Conservation (phyloP, 805 yeast species). For the Metschnikowia lochheadii region DNA sequence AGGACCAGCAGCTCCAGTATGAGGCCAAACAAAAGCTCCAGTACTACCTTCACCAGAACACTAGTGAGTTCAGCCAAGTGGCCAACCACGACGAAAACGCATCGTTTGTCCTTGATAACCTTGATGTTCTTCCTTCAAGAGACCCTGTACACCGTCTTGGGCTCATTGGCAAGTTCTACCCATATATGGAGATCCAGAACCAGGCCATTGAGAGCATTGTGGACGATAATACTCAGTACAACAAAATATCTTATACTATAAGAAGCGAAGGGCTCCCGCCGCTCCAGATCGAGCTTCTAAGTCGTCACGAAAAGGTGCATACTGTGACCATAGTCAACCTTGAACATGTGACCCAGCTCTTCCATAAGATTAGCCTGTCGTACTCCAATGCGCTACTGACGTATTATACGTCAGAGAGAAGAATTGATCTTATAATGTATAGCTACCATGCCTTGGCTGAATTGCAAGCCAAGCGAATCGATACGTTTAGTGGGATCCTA, state of each 20-base stretch:
- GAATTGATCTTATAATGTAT: constrained; percentile 29
- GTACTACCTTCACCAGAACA: constrained; percentile 16
- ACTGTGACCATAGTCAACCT: constrained; percentile 5
- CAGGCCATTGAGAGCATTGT: constrained; percentile 2
- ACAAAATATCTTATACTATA: constrained; percentile 2
- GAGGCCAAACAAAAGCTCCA: constrained; percentile 16
- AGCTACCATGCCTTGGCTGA: constrained; percentile 31
- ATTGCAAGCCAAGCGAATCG: constrained; percentile 21
- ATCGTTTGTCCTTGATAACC: constrained; percentile 18
- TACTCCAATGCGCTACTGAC: constrained; percentile 17
- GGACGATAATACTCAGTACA: neutral
- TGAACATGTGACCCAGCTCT: constrained; percentile 1
- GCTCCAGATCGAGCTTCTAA: constrained; percentile 5
- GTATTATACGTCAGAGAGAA: constrained; percentile 23
- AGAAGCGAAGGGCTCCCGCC: constrained; percentile 8
- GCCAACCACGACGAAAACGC: constrained; percentile 13
- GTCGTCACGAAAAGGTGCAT: constrained; percentile 9
- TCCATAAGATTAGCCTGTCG: constrained; percentile 16
- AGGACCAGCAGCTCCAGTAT: constrained; percentile 12
- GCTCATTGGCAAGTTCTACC: constrained; percentile 24
- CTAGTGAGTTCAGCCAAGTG: constrained; percentile 10
- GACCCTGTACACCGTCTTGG: constrained; percentile 28
- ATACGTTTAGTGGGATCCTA: constrained; percentile 20
- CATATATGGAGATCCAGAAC: constrained; percentile 20
- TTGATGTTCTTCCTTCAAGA: constrained; percentile 34